Base-by-base conservation (phyloP, 345 rosid genomes). In the Citrus glauca region DNA sequence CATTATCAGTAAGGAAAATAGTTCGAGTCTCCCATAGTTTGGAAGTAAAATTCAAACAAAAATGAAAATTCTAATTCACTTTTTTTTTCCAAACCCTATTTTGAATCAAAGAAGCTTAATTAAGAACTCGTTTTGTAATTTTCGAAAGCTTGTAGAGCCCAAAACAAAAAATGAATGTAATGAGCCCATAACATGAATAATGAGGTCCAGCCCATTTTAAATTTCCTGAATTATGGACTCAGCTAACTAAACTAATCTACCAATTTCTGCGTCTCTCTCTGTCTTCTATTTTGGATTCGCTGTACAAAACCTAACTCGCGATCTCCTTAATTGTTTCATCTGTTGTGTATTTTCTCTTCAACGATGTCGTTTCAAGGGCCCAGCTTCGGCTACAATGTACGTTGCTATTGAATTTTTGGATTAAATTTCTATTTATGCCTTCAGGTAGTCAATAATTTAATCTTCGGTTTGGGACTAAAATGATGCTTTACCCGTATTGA, bases 331-430 rank as follows among this genome's bases (percentile, higher is more conserved):
- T 28, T 4, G 6, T n/a, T 8, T 27, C 33, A 61, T 60, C 65
- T 22, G 16, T 11, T 11, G 62, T 56, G 14, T 62, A 27, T 11
- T 8, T 9, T 74, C 19, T 30, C 19, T 33, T 75, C 48, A 42
- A 16, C 79, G 37, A 89, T 87, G 89, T 89, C 88, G 78, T 75
- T 85, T 78, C 81, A n/a, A 69, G 90, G 83, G 60, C 82, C 85
- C 56, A 76, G 66, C 38, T 56, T 79, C 40, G 35, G 66, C 57
- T 83, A 57, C 84, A 89, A 77, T 20, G 91, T 88, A 40, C 45
- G 20, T 22, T 64, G 1, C 3, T 11, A 19, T 42, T 65, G 25
- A 17, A 32, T 37, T 3, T 32, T 17, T 32, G 10, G 22, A 64
- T 64, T 28, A 32, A 32, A 30, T 64, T 64, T 64, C 11, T 32